phyloP scores from a whole-genome alignment of 1,139 yeast species.

The Sugiyamaella novakii region DNA sequence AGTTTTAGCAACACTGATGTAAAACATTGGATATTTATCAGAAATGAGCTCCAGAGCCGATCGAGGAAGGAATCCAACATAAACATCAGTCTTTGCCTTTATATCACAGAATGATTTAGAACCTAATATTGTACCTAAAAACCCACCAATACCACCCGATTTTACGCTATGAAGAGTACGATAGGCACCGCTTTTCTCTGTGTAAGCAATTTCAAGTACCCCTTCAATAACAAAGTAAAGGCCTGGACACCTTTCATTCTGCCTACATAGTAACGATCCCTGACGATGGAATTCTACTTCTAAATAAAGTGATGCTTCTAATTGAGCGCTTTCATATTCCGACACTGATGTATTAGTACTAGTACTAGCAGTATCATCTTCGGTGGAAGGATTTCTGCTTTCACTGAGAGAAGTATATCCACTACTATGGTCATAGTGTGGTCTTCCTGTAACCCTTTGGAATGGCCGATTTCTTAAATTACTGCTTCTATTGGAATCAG shows the following conservation, averaged over 20 bases:
- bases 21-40: slow-evolving; percentile 75
- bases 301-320: slow-evolving; percentile 64
- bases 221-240: slow-evolving; percentile 81
- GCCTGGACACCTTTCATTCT: slow-evolving; percentile 70
- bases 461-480: slow-evolving; percentile 10
- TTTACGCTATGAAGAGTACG: slow-evolving; percentile 58
- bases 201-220: slow-evolving; percentile 59
- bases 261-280: slow-evolving; percentile 61
- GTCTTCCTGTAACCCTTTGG: slow-evolving; percentile 3
- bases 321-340: slow-evolving; percentile 52
- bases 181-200: slow-evolving; percentile 41
- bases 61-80: slow-evolving; percentile 73
- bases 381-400: slow-evolving; percentile 10
- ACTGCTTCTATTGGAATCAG: slow-evolving; percentile 1
- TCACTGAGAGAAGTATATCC: slow-evolving; percentile 14
- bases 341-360: slow-evolving; percentile 21
- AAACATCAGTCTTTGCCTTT: slow-evolving; percentile 57
- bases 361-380: slow-evolving; percentile 20
- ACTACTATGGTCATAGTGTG: slow-evolving; percentile 3
- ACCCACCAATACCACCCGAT: slow-evolving; percentile 88
- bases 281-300: slow-evolving; percentile 58
- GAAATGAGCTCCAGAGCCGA: slow-evolving; percentile 62
- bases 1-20: slow-evolving; percentile 74
- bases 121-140: slow-evolving; percentile 77
- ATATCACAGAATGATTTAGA: slow-evolving; percentile 76